Evolutionary conservation across 2,329 filamentous ascomycete species (phyloP).

Genomic region (Lachnellula subtilissima): DNA sequence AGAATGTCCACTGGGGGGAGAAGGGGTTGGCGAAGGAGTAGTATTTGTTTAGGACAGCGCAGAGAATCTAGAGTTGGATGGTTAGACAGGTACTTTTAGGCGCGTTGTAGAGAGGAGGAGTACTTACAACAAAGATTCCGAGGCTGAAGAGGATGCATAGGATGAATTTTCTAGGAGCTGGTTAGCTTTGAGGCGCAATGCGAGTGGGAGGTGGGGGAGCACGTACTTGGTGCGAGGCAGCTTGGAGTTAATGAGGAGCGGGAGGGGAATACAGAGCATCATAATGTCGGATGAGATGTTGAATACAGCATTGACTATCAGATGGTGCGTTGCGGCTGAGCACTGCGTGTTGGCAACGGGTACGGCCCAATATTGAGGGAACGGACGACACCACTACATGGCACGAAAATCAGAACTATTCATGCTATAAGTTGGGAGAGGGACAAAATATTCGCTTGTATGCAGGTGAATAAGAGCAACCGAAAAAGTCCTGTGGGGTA

Average conservation of each 20-base stretch:
- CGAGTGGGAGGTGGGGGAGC: slow-evolving; percentile 22
- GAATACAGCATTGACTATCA: slow-evolving; percentile 53
- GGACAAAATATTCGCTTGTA: no score
- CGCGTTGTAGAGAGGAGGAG: neutral
- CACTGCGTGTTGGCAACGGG: slow-evolving; percentile 51
- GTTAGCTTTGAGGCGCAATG: slow-evolving; percentile 29
- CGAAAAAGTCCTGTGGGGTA: no score
- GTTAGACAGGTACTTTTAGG: neutral
- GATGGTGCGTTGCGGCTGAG: slow-evolving; percentile 50
- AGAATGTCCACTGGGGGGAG: slow-evolving; percentile 34
- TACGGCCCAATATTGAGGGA: slow-evolving; percentile 53
- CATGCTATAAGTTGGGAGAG: no score
- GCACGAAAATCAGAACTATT: no score
- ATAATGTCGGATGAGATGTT: slow-evolving; percentile 57
- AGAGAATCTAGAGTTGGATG: slow-evolving; percentile 38
- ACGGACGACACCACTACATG: slow-evolving; percentile 47
- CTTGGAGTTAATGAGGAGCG: slow-evolving; percentile 40
- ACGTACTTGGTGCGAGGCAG: slow-evolving; percentile 33
- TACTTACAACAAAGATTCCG: slow-evolving; percentile 43
- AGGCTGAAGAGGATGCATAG: slow-evolving; percentile 44
- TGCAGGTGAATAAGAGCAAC: no score
- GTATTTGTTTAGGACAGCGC: slow-evolving; percentile 45
- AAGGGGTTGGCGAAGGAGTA: slow-evolving; percentile 38
- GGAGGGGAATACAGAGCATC: slow-evolving; percentile 55
- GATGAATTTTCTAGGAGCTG: slow-evolving; percentile 45